Evolutionary conservation across 306 rosid genomes (phyloP), one percentile per base, ranked within the genome.

Genomic region (Prunus armeniaca): DNA sequence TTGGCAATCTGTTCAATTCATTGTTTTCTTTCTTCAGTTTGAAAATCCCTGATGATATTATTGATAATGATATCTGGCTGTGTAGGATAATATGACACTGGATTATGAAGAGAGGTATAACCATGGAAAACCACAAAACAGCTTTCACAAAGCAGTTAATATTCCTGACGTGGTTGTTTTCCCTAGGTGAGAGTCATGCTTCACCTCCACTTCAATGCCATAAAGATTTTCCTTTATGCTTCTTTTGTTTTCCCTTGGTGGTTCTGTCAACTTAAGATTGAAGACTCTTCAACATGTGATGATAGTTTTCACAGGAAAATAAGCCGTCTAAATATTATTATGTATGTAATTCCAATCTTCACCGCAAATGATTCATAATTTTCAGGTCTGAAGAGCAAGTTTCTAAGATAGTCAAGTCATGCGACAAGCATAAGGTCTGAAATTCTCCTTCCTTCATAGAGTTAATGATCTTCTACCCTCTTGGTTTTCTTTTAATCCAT

Each of bases 321-420:
- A 25, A 9, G 34, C 25, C 60, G 14, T 68, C 20, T 4, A 69
- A 5, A n/a, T 69, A 3, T 1, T 49, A 28, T 70, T 20, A 32
- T 18, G 62, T 51, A 18, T 62, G 32, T 49, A 24, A 25, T 73
- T 70, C 56, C 51, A 57, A 46, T 60, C 56, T 56, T 76, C 18
- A 67, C 22, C 50, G 15, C 55, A 67, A 28, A 68, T 19, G 27
- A 45, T n/a, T 66, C 12, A 18, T 69, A 13, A 45, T 77, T 82
- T 87, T 85, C 91, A 93, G 98, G 84, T 90, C 92, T n/a, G 96
- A 94, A 76, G 96, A 87, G 79, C 92, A 94, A 82, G 97, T 92
- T 73, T 89, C 95, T 65, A 75, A 84, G 82, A 86, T 94, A 74
- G 95, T 77, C 41, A 34, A 34, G 7, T 77, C 71, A 65, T 94